Evolutionary conservation across 2,329 filamentous ascomycete genomes (phyloP).

Genomic region (Coniochaeta ligniaria): DNA sequence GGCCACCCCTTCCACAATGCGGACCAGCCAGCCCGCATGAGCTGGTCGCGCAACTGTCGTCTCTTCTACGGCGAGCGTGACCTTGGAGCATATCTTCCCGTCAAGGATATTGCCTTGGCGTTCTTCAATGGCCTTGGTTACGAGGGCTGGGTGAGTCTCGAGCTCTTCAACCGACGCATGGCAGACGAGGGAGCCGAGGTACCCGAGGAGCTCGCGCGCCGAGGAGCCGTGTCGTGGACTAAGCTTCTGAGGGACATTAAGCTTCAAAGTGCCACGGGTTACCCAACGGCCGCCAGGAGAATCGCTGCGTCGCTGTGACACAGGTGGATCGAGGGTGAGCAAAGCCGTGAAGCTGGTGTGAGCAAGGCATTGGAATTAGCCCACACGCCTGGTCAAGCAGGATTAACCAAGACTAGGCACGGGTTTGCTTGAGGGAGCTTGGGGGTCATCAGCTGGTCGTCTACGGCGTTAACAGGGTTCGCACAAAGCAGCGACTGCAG

Average conservation of each 20-base stretch:
- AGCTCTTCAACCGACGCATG: slow-evolving; percentile 60
- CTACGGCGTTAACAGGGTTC: background rate
- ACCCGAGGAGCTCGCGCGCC: slow-evolving; percentile 40
- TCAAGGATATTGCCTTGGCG: slow-evolving; percentile 50
- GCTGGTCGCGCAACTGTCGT: slow-evolving; percentile 69
- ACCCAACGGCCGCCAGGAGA: slow-evolving; percentile 13
- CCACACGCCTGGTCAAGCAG: too few species aligned
- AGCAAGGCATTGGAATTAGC: background rate
- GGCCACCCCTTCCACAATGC: slow-evolving; percentile 52
- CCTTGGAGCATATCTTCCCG: slow-evolving; percentile 60
- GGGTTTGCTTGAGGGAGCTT: too few species aligned
- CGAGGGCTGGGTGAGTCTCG: slow-evolving; percentile 63
- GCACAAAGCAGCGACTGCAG: background rate
- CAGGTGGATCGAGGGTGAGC: background rate
- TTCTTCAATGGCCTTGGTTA: slow-evolving; percentile 60
- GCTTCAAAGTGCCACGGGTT: background rate
- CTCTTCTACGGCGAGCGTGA: slow-evolving; percentile 59
- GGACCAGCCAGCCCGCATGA: slow-evolving; percentile 60
- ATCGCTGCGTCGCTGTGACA: slow-evolving; percentile 24
- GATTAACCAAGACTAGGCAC: too few species aligned
- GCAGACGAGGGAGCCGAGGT: slow-evolving; percentile 40
- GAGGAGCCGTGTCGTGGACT: slow-evolving; percentile 43
- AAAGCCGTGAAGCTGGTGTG: background rate
- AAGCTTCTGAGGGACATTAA: slow-evolving; percentile 27
- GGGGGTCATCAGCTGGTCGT: too few species aligned